Conservation (phyloP, 2,329 filamentous ascomycete species). For the Metarhizium sp. region DNA sequence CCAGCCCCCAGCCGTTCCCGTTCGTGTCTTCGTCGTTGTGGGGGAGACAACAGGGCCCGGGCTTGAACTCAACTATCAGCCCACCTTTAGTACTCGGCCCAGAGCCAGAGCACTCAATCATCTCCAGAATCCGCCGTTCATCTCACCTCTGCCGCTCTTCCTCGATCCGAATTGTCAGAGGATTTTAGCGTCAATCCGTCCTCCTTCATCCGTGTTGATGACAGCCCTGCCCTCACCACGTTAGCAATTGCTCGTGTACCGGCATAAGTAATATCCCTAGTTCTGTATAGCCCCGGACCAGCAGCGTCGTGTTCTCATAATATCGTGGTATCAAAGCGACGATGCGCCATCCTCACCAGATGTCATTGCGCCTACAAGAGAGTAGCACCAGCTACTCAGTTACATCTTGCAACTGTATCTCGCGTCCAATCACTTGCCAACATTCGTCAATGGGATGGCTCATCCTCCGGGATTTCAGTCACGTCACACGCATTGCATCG, state of each 20-base stretch:
- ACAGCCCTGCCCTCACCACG: background rate
- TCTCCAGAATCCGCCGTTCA: too few relatives aligned
- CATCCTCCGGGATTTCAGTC: background rate
- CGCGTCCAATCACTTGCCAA: background rate
- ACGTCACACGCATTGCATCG: background rate
- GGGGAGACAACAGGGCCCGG: background rate
- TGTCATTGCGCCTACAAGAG: background rate
- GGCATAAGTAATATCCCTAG: background rate
- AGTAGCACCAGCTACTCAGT: background rate
- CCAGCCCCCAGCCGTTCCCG: background rate
- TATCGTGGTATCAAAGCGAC: background rate
- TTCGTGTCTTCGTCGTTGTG: background rate
- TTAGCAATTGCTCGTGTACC: background rate
- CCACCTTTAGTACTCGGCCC: too few relatives aligned
- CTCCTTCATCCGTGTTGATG: too few relatives aligned
- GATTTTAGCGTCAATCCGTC: too few relatives aligned
- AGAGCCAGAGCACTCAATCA: too few relatives aligned
- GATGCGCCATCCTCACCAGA: background rate
- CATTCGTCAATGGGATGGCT: background rate
- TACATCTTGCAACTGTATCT: background rate
- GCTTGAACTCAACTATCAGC: background rate
- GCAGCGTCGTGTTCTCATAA: background rate
- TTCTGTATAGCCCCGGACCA: background rate
- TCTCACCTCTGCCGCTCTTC: too few relatives aligned
- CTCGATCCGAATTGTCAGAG: too few relatives aligned